Evolutionary conservation across 2,329 filamentous ascomycete species (phyloP), one percentile per base, ranked within the genome.

Genomic region (Fusarium coicis): DNA sequence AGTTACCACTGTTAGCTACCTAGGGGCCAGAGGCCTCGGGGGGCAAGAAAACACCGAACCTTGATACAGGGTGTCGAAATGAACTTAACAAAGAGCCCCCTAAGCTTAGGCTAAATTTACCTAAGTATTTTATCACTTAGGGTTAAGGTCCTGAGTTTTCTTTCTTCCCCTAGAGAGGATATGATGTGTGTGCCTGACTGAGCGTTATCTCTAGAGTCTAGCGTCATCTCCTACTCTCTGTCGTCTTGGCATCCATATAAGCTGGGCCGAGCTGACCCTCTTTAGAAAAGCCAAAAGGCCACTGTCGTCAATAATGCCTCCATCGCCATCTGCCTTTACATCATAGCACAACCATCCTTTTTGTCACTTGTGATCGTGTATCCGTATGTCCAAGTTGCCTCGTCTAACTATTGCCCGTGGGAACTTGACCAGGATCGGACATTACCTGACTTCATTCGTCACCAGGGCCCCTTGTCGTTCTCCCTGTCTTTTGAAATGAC

Each of bases 401-500:
- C 19, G 16, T 23, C 47, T 15, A 46, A 28, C 43, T 30, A 47
- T 54, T 67, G 47, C 36, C 36, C 37, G 26, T 49, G 18, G 42
- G 43, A 39, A 55, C 40, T 36, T 32, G 23, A 28, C 62, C 42
- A 43, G 64, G 23, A 39, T 65, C 54, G 46, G 61, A 71, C 47
- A 74, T 63, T 68, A 46, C 47, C 28, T 49, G 44, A 36, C 61
- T 57, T 53, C 64, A 42, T 63, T 55, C 53, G n/a, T 26, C 46
- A 52, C 52, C 23, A 53, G 54, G 53, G 46, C 34, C 59, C 69
- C 59, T 63, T 49, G 65, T 53, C n/a, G 39, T 36, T 14, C 11
- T 28, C 56, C 62, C 63, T 72, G 54, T 18, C 32, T 16, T 18
- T 42, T 63, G 54, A 57, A 73, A 68, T 62, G 62, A 53, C 43